These are phyloP conservation scores for Nidularia pulvinata DNA, from an alignment of 768 basidiomycete genomes.

Conservation along the genomic window DNA sequence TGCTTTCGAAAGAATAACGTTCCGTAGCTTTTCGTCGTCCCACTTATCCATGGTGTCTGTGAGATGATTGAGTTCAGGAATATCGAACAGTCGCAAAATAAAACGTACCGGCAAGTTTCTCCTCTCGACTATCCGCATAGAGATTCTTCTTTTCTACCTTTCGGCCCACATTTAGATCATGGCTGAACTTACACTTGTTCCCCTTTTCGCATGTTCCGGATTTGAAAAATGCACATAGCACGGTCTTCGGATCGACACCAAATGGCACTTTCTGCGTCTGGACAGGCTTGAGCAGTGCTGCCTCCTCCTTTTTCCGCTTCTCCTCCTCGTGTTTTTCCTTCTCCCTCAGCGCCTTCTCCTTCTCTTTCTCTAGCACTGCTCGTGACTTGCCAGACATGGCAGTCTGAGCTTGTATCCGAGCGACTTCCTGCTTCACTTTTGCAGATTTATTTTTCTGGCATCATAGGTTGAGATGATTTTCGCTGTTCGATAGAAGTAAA, in stretches of 20 bases:
- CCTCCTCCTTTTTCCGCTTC: constrained; percentile 84
- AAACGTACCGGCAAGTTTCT: constrained; percentile 68
- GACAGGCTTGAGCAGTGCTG: constrained; percentile 78
- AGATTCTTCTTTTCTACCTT: constrained; percentile 96
- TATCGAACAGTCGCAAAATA: constrained; percentile 1
- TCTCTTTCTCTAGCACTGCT: constrained; percentile 80
- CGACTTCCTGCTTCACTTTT: constrained; percentile 88
- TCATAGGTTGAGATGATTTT: neutral
- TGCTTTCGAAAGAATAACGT: constrained; percentile 84
- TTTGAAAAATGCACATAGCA: constrained; percentile 92
- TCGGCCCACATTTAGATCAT: constrained; percentile 84
- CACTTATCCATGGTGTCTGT: constrained; percentile 97
- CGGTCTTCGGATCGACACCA: constrained; percentile 95
- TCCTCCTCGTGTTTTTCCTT: constrained; percentile 81
- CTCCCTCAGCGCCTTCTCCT: constrained; percentile 74
- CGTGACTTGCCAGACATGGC: constrained; percentile 78
- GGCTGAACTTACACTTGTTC: constrained; percentile 95
- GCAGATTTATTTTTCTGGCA: constrained; percentile 93
- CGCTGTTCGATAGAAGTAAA: neutral
- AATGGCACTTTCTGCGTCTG: constrained; percentile 89
- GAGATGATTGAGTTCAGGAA: neutral
- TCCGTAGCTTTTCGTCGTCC: constrained; percentile 92
- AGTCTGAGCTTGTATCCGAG: constrained; percentile 77
- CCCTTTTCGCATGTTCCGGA: constrained; percentile 94
- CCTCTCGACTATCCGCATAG: constrained; percentile 87